Base-by-base conservation (phyloP, 371 early-diverging fungal genomes). In the Smittium mucronatum region DNA sequence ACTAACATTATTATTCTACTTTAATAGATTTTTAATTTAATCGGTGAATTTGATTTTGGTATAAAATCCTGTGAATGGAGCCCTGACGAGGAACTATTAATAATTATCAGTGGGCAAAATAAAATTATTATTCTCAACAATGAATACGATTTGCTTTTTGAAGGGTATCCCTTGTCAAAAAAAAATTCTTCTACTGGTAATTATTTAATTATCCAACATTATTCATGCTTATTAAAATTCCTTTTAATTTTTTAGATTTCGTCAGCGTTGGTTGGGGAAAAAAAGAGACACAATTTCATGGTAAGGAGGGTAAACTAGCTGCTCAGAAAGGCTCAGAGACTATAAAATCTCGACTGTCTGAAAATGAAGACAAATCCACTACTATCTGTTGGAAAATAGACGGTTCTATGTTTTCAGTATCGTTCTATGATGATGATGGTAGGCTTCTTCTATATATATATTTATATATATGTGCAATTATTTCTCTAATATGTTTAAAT, bases 251-350 rank as follows among this genome's bases (percentile, higher is more conserved):
- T 16, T 16, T n/a, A 29, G 58, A 33, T 26, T 36, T 59, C 34
- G 35, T 74, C 25, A 66, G 58, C 75, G 87, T 98, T n/a, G 98
- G 98, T 36, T 98, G 98, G 98, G 98, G 98, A 64, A 88, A 85
- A 68, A 94, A 93, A 70, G 97, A 94, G 75, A 98, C 98, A 8
- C 98, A 98, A 76, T 98, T 96, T 75, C 96, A 97, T 74, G 98
- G 98, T 57, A 85, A 87, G 25, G 91, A 81, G 32, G 95, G 94
- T 67, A 97, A 94, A 75, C 80, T 78, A 60, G 91, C 91, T 5
- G 93, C 89, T 8, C 75, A 79, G 63, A 74, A 82, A 11, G 80
- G 78, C 61, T 77, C 74, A 71, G 47, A 2, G 29, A 29, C 31
- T 64, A 29, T 26, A 17, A 25, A 32, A 0, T 1, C 33, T n/a